Evolutionary conservation across 192 early-diverging fungal genomes (phyloP).

Genomic region (Diversispora epigaea): DNA sequence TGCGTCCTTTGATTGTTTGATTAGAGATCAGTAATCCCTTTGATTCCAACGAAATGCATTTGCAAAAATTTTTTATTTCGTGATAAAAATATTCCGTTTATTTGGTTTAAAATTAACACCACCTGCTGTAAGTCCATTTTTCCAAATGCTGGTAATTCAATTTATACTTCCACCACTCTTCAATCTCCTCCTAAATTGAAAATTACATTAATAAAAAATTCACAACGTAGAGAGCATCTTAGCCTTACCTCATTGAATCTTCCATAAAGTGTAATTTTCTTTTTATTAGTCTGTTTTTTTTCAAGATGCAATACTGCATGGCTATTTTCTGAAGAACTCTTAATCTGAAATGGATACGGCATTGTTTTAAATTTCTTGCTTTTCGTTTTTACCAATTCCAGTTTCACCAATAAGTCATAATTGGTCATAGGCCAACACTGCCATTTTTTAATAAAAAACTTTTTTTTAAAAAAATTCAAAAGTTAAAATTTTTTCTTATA

Average conservation of each 20-base stretch:
- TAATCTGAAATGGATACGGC: too few relatives aligned
- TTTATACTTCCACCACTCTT: conserved; percentile 14
- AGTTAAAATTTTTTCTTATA: too few relatives aligned
- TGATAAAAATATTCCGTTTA: not conserved
- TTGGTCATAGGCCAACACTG: too few relatives aligned
- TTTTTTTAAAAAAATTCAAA: too few relatives aligned
- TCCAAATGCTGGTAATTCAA: conserved; percentile 4
- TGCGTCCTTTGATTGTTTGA: not conserved
- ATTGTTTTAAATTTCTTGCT: too few relatives aligned
- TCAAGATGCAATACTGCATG: too few relatives aligned
- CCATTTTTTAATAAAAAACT: too few relatives aligned
- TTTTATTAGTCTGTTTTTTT: not conserved
- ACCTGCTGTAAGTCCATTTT: not conserved
- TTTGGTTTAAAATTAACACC: not conserved
- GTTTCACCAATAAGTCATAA: too few relatives aligned
- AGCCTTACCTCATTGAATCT: conserved; percentile 19
- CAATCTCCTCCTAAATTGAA: not conserved
- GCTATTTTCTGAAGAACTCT: conserved; percentile 27
- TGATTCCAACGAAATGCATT: conserved; percentile 1
- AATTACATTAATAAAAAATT: not conserved
- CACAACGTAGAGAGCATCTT: not conserved
- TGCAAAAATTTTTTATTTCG: not conserved
- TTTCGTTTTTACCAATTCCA: too few relatives aligned
- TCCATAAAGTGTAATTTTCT: conserved; percentile 15
- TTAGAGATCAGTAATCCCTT: not conserved